Percentiles rank a stretch among this genome's conserved stretches.
Conservation (phyloP, 1,284 basidiomycete genomes). For the Leccinum ponderosum region DNA sequence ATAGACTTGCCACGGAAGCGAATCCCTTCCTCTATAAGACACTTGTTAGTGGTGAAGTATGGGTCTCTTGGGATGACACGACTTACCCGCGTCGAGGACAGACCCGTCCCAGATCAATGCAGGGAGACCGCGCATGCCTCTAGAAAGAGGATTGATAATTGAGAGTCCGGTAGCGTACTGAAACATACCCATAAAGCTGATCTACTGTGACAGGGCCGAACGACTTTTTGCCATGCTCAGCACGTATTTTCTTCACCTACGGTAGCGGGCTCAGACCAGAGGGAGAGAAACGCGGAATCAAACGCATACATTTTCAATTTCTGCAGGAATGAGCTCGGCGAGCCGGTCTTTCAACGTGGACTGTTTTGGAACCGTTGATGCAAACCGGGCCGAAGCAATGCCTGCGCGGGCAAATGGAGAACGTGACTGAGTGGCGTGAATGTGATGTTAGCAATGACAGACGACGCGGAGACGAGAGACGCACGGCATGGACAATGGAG, state of each 20-base stretch:
- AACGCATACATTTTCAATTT: constrained; percentile 75
- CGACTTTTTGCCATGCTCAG: constrained; percentile 84
- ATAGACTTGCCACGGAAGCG: constrained; percentile 95
- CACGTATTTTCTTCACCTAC: constrained; percentile 82
- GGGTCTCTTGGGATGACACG: neutral
- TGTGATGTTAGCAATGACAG: constrained; percentile 9
- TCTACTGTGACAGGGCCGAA: constrained; percentile 91
- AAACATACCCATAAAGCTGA: constrained; percentile 79
- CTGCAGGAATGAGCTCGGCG: constrained; percentile 86
- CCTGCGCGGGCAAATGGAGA: constrained; percentile 46
- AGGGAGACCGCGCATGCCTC: constrained; percentile 91
- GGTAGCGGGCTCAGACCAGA: constrained; percentile 6
- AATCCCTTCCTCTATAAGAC: constrained; percentile 82
- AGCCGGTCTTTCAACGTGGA: constrained; percentile 88
- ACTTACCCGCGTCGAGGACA: constrained; percentile 82
- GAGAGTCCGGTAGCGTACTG: neutral
- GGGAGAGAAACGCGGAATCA: neutral
- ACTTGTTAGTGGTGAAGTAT: constrained; percentile 6
- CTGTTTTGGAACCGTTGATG: constrained; percentile 67
- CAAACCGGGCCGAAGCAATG: constrained; percentile 55
- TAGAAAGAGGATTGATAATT: constrained; percentile 34
- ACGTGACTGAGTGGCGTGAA: constrained; percentile 41
- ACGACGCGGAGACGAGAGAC: constrained; percentile 15
- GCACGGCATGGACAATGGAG: constrained; percentile 50
- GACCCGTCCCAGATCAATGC: constrained; percentile 95